Evolutionary conservation across 1,284 basidiomycete species (phyloP).

Genomic region (Tylopilus orsonianus): DNA sequence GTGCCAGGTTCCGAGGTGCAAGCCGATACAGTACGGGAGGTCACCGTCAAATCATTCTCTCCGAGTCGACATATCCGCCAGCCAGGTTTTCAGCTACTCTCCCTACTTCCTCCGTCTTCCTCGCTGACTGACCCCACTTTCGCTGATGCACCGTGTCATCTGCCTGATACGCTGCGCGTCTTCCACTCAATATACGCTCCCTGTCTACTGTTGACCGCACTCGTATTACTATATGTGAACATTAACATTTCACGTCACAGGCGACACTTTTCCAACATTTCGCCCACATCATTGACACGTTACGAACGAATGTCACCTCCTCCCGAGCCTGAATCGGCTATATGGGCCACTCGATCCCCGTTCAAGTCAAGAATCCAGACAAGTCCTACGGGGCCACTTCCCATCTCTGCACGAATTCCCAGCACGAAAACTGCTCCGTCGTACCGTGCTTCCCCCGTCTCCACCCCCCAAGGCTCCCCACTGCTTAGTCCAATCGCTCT

Average conservation of each 20-base stretch:
- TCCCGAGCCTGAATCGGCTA: slow-evolving; percentile 33
- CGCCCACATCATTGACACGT: slow-evolving; percentile 18
- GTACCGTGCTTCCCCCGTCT: slow-evolving; percentile 28
- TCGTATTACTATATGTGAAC: slow-evolving; percentile 31
- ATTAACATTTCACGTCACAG: slow-evolving; percentile 22
- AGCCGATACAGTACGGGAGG: slow-evolving; percentile 48
- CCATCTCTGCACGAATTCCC: slow-evolving; percentile 24
- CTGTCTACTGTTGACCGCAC: slow-evolving; percentile 25
- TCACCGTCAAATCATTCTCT: slow-evolving; percentile 83
- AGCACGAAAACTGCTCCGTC: slow-evolving; percentile 18
- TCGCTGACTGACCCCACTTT: slow-evolving; percentile 22
- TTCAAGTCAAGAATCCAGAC: slow-evolving; percentile 14
- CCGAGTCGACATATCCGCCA: slow-evolving; percentile 71
- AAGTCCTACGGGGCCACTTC: slow-evolving; percentile 26
- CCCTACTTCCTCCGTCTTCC: slow-evolving; percentile 51
- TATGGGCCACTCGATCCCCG: slow-evolving; percentile 33
- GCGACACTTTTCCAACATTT: slow-evolving; percentile 20
- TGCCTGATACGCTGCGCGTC: slow-evolving; percentile 70
- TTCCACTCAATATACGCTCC: slow-evolving; percentile 58
- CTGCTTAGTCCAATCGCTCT: slow-evolving; percentile 35
- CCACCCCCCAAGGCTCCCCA: slow-evolving; percentile 30
- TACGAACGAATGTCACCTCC: slow-evolving; percentile 11
- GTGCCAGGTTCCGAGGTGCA: slow-evolving; percentile 27
- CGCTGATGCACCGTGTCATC: slow-evolving; percentile 57
- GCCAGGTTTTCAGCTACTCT: slow-evolving; percentile 86